Base-by-base conservation (phyloP, 768 basidiomycete species). In the Termitomyces sp. region DNA sequence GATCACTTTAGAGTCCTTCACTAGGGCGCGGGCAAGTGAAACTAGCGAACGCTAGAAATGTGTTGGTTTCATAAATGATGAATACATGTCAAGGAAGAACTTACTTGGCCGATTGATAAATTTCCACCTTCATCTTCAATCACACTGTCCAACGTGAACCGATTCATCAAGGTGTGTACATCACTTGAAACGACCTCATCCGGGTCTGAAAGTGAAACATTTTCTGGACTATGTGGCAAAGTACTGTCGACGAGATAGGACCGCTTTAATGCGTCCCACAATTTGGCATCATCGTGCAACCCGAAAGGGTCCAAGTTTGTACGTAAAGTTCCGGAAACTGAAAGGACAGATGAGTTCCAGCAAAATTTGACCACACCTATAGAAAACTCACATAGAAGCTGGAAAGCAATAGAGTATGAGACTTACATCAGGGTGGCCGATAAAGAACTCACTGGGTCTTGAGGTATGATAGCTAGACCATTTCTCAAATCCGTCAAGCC, bases 281-380 rank as follows among this genome's bases (percentile, higher is more conserved):
- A 77, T 22, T 78, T 77, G 21, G 82, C 83, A 66, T 96, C 93
- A 58, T 90, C 88, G 58, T 90, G 82, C 44, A 81, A 69, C 47
- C 81, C 84, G 71, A 96, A 95, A 0, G 95, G 95, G 67, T 97
- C 95, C 4, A 97, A 81, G 66, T 98, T 97, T 43, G 82, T 82
- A 48, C 93, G 80, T 21, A 96, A 70, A 1, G 90, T 92, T 51
- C 90, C 91, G 15, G 87, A 88, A 71, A 90, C 59, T 60, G n/a
- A 24, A 42, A 70, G 47, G 51, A 62, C 60, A 11, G 41, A 37
- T 54, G 22, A 47, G 51, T 30, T 6, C 24, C 57, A 43, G 34
- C 45, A 57, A 53, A 44, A 60, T 22, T 42, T 22, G 15, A 21
- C 9, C 8, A 4, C 12, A 12, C 15, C 45, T n/a, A 41, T 12